Evolutionary conservation across 352 stramenopile genomes (phyloP).

Genomic region (Phytophthora chlamydospora): DNA sequence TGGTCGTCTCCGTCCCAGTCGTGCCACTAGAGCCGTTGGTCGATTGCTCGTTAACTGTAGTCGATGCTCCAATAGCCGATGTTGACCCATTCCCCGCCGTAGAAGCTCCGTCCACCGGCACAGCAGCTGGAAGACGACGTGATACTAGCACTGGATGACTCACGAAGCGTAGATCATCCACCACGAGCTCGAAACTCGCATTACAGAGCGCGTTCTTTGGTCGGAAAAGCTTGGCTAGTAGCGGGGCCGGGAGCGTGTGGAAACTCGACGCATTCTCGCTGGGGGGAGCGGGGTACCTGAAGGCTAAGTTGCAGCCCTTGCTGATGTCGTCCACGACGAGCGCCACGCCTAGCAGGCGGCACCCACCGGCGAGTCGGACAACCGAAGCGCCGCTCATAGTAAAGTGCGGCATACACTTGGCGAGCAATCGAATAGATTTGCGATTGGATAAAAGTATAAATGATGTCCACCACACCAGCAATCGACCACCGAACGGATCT

Average conservation of each 20-base stretch:
- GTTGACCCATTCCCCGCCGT: conserved; percentile 10
- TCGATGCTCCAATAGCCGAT: conserved; percentile 8
- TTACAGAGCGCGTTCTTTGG: conserved; percentile 90
- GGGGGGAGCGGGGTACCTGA: conserved; percentile 77
- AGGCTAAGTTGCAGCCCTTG: conserved; percentile 88
- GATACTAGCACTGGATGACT: conserved; percentile 85
- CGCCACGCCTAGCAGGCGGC: conserved; percentile 69
- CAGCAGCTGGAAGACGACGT: conserved; percentile 30
- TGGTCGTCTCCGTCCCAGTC: conserved; percentile 71
- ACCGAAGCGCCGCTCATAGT: conserved; percentile 4
- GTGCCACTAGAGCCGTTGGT: conserved; percentile 6
- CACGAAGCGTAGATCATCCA: conserved; percentile 88
- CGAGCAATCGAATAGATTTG: no score
- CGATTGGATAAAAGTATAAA: conserved; percentile 6
- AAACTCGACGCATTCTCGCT: conserved; percentile 72
- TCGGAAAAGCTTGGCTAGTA: conserved; percentile 88
- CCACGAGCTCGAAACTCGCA: conserved; percentile 87
- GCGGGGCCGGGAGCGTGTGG: conserved; percentile 71
- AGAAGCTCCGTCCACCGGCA: conserved; percentile 17
- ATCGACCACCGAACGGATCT: conserved; percentile 5
- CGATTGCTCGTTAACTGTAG: conserved; percentile 30
- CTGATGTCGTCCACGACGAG: conserved; percentile 90
- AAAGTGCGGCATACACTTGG: background rate
- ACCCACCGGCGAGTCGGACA: conserved; percentile 11
- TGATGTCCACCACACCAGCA: background rate